Evolutionary conservation across 2,329 filamentous ascomycete species (phyloP).

Genomic region (Shiraia bambusicola): DNA sequence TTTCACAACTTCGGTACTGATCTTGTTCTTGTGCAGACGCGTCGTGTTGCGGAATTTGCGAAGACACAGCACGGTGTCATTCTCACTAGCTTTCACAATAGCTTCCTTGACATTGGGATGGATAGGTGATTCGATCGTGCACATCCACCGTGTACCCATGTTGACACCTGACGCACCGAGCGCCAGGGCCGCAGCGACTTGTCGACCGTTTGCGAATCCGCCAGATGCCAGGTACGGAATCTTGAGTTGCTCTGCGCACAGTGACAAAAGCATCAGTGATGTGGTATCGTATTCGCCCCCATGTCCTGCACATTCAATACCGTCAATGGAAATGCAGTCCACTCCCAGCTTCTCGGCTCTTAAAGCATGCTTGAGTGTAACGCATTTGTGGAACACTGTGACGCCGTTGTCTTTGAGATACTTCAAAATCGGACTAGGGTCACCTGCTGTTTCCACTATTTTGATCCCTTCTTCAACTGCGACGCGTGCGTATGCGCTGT

Average conservation of each 20-base stretch:
- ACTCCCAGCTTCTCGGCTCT: constrained; percentile 27
- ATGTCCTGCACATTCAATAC: constrained; percentile 42
- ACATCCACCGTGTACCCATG: constrained; percentile 36
- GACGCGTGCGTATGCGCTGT: constrained; percentile 26
- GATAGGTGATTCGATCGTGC: constrained; percentile 29
- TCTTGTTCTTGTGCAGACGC: constrained; percentile 30
- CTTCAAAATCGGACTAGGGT: constrained; percentile 27
- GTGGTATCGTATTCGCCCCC: constrained; percentile 57
- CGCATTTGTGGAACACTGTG: constrained; percentile 31
- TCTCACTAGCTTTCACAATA: constrained; percentile 27
- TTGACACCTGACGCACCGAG: constrained; percentile 29
- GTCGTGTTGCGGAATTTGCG: constrained; percentile 31
- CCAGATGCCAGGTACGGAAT: constrained; percentile 32
- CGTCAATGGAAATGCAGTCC: constrained; percentile 24
- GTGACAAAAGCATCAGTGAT: constrained; percentile 49
- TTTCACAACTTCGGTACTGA: constrained; percentile 23
- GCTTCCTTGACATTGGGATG: constrained; percentile 29
- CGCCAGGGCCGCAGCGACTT: constrained; percentile 28
- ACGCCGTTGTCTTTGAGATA: constrained; percentile 30
- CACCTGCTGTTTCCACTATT: constrained; percentile 31
- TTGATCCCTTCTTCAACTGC: constrained; percentile 31
- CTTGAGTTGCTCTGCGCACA: constrained; percentile 28
- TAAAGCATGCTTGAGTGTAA: constrained; percentile 28
- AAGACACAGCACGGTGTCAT: constrained; percentile 28
- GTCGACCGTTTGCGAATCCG: constrained; percentile 30